phyloP scores from a whole-genome alignment of 495 filamentous ascomycete genomes.

The Baudoinia panamericana region DNA sequence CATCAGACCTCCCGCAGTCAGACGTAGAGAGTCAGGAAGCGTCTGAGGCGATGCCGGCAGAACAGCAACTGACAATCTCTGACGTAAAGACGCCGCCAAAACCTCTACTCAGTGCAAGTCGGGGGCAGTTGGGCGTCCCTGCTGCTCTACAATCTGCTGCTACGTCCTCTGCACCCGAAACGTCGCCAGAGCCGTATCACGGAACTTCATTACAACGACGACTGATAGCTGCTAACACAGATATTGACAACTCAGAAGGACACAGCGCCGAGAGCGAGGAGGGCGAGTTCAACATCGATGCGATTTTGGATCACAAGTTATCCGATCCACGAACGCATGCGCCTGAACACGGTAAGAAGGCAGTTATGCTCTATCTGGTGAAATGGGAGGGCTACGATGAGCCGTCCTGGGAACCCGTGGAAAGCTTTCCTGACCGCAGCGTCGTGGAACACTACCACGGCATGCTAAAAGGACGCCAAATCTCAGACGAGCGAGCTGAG shows the following conservation, averaged over 20 bases:
- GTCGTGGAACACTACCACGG: slow-evolving; percentile 9
- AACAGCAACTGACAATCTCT: not conserved
- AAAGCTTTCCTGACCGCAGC: slow-evolving; percentile 8
- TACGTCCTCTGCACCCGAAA: not conserved
- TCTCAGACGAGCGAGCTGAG: too few species aligned
- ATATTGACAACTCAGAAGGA: not conserved
- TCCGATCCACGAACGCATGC: slow-evolving; percentile 17
- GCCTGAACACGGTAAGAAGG: slow-evolving; percentile 4
- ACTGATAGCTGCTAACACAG: not conserved
- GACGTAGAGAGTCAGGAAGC: not conserved
- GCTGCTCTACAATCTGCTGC: not conserved
- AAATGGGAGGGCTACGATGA: slow-evolving; percentile 17
- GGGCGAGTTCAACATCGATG: slow-evolving; percentile 11
- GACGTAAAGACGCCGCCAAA: not conserved
- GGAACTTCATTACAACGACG: not conserved
- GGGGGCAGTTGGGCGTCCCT: not conserved
- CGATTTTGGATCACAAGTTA: slow-evolving; percentile 9
- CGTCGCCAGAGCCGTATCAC: not conserved
- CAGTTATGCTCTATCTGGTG: slow-evolving; percentile 14
- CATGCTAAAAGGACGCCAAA: not conserved
- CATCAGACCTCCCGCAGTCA: not conserved
- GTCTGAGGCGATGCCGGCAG: too few species aligned
- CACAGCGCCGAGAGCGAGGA: slow-evolving; percentile 3
- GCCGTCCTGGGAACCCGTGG: slow-evolving; percentile 12
- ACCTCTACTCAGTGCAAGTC: not conserved